Conservation (phyloP, 2,329 filamentous ascomycete species). For the Aspergillus sojae region DNA sequence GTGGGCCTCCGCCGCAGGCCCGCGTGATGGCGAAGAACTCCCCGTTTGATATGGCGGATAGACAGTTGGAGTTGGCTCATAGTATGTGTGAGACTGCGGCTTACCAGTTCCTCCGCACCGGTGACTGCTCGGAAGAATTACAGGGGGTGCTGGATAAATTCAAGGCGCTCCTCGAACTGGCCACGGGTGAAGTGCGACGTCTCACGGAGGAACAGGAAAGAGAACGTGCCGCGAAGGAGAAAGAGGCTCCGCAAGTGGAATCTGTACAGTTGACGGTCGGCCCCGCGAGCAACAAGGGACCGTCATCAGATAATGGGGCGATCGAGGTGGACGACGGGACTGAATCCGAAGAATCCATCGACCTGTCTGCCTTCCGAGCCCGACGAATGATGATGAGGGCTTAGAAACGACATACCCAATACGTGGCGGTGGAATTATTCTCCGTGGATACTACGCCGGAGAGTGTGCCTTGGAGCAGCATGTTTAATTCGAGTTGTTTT, state of each 20-base stretch:
- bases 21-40: constrained; percentile 55
- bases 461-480: neutral
- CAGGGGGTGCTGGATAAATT: constrained; percentile 69
- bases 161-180: constrained; percentile 62
- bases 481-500: neutral
- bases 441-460: neutral
- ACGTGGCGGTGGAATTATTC: neutral
- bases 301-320: constrained; percentile 9
- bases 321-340: constrained; percentile 25
- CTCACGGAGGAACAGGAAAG: constrained; percentile 54
- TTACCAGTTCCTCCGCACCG: constrained; percentile 85
- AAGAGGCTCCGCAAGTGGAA: constrained; percentile 8
- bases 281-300: neutral
- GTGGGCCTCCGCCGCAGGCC: constrained; percentile 48
- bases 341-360: constrained; percentile 22
- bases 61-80: constrained; percentile 77
- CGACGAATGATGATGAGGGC: constrained; percentile 15
- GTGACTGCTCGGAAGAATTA: constrained; percentile 79
- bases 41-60: constrained; percentile 74
- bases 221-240: constrained; percentile 24
- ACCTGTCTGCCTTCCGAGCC: constrained; percentile 22
- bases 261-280: neutral
- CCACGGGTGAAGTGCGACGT: constrained; percentile 62
- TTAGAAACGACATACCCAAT: neutral
- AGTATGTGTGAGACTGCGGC: constrained; percentile 82